These are phyloP conservation scores for Mycosphaerella sp. DNA, from an alignment of 2,329 filamentous ascomycete genomes.

Conservation along the genomic window DNA sequence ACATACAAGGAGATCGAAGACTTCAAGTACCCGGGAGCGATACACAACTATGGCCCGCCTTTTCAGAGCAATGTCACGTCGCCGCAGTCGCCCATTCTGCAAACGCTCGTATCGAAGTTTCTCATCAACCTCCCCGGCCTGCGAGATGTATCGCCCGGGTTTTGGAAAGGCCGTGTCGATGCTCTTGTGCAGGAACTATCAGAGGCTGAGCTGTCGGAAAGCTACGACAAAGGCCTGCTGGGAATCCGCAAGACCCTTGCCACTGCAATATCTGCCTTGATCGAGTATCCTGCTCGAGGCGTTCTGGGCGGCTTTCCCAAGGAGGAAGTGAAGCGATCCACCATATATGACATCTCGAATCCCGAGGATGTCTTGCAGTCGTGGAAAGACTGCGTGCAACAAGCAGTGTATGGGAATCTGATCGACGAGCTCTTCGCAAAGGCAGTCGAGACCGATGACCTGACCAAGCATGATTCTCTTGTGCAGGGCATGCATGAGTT, in stretches of 20 bases:
- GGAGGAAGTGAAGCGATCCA: constrained; percentile 29
- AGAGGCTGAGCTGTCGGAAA: constrained; percentile 67
- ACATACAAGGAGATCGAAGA: constrained; percentile 61
- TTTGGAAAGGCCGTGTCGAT: constrained; percentile 59
- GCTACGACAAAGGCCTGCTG: constrained; percentile 71
- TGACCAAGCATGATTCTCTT: constrained; percentile 58
- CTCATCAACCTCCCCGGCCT: constrained; percentile 61
- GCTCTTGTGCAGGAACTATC: constrained; percentile 57
- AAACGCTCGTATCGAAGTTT: constrained; percentile 60
- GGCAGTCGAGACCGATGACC: constrained; percentile 53
- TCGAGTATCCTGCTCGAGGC: constrained; percentile 64
- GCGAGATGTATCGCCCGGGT: constrained; percentile 55
- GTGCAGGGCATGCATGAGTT: constrained; percentile 61
- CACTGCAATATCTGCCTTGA: constrained; percentile 62
- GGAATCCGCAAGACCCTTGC: constrained; percentile 69
- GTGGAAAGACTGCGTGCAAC: constrained; percentile 62
- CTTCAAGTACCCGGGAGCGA: constrained; percentile 61
- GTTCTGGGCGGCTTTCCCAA: constrained; percentile 56
- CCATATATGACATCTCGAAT: constrained; percentile 52
- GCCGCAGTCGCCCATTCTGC: constrained; percentile 58
- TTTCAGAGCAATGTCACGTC: constrained; percentile 50
- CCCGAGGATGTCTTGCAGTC: constrained; percentile 57
- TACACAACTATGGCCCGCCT: constrained; percentile 63
- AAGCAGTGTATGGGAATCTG: constrained; percentile 61
- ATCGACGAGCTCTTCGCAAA: constrained; percentile 60